Evolutionary conservation across 495 filamentous ascomycete species (phyloP).

Genomic region (Penicillium bialowiezense): DNA sequence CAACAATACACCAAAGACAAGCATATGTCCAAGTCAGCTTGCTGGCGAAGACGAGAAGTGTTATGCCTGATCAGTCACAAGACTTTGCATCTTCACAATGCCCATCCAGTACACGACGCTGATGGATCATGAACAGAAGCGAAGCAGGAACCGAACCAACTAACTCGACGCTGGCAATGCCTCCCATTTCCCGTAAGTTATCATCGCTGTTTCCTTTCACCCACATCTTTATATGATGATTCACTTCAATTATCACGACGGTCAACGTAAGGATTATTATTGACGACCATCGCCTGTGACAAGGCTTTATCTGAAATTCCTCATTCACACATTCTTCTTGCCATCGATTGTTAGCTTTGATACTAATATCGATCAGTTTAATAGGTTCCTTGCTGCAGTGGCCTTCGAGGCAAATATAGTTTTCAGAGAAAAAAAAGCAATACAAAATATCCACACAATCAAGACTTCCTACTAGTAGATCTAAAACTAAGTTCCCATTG

Average conservation of each 20-base stretch:
- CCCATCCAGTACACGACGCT: slow-evolving; percentile 27
- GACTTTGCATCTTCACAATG: slow-evolving; percentile 10
- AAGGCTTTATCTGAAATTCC: slow-evolving; percentile 67
- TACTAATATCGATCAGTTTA: slow-evolving; percentile 23
- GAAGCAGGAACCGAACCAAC: not conserved
- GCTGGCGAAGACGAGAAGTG: slow-evolving; percentile 49
- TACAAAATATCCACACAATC: not conserved
- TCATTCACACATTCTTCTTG: slow-evolving; percentile 12
- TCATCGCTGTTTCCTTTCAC: no score
- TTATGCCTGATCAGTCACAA: slow-evolving; percentile 45
- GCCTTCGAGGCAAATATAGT: not conserved
- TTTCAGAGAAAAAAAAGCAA: slow-evolving; percentile 2
- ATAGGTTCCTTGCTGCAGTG: not conserved
- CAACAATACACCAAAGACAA: slow-evolving; percentile 50
- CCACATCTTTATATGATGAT: slow-evolving; percentile 65
- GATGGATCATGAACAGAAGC: slow-evolving; percentile 23
- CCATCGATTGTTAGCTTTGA: slow-evolving; percentile 12
- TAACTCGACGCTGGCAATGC: slow-evolving; percentile 7
- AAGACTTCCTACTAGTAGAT: not conserved
- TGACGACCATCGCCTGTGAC: slow-evolving; percentile 93
- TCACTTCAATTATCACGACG: slow-evolving; percentile 83
- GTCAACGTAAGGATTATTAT: slow-evolving; percentile 84
- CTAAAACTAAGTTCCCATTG: not conserved
- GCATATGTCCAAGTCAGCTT: slow-evolving; percentile 58
- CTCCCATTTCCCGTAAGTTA: slow-evolving; percentile 23